These are phyloP conservation scores for Nicotiana noctiflora DNA, from an alignment of 257 asterid species.

Conservation along the genomic window DNA sequence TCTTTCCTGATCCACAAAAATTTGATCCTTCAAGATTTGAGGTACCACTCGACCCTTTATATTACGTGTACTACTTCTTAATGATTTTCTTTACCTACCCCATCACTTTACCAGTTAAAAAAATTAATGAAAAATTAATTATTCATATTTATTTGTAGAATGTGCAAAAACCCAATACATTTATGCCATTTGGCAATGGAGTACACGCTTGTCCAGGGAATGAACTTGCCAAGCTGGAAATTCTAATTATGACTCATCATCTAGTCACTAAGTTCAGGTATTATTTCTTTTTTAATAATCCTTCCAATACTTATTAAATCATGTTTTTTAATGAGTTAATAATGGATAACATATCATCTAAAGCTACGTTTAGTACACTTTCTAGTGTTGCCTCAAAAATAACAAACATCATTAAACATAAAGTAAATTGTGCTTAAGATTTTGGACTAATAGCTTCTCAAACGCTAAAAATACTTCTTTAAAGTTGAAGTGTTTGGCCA, in stretches of 20 bases:
- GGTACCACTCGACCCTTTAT: conserved; percentile 26
- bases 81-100: neutral
- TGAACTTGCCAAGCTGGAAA: conserved; percentile 81
- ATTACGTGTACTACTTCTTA: neutral
- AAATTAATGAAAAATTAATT: neutral
- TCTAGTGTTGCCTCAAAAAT: neutral
- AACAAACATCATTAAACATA: neutral
- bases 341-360: neutral
- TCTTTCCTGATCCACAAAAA: conserved; percentile 59
- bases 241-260: conserved; percentile 70
- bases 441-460: neutral
- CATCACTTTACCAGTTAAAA: neutral
- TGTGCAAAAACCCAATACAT: conserved; percentile 60
- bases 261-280: conserved; percentile 67
- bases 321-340: neutral
- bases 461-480: no score
- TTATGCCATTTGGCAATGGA: conserved; percentile 90
- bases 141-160: conserved; percentile 23
- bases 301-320: neutral
- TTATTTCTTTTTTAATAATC: neutral
- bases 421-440: neutral
- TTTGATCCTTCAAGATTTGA: conserved; percentile 77
- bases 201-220: conserved; percentile 90
- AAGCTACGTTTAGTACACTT: neutral
- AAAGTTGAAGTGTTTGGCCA: no score